phyloP scores from a whole-genome alignment of 306 rosid species.

The apple (Malus domestica) region DNA sequence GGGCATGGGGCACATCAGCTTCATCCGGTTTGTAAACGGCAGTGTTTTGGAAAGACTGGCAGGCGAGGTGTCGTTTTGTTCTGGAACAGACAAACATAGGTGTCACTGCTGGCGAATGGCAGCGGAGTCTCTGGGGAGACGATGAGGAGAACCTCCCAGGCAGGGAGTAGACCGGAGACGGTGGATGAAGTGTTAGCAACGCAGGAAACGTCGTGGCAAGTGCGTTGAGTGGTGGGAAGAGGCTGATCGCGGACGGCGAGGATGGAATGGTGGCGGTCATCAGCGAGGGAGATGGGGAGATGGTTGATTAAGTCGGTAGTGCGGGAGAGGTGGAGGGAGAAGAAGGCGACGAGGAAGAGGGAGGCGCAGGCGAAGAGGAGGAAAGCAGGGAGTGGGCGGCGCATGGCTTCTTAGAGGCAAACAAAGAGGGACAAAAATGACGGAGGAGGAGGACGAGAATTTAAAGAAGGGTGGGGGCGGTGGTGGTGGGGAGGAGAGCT shows the following conservation, averaged over 20 bases:
- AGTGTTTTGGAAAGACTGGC: constrained; percentile 34
- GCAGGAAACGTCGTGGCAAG: constrained; percentile 39
- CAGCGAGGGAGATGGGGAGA: neutral
- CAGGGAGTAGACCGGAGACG: constrained; percentile 47
- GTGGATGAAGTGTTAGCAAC: constrained; percentile 19
- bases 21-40: constrained; percentile 21
- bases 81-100: constrained; percentile 37
- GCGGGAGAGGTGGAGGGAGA: constrained; percentile 38
- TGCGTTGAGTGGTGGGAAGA: neutral
- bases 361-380: constrained; percentile 18
- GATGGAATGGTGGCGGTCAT: no score
- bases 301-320: neutral
- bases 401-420: constrained; percentile 29
- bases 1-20: constrained; percentile 52
- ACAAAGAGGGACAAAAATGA: neutral
- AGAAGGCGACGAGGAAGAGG: constrained; percentile 23
- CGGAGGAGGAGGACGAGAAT: neutral
- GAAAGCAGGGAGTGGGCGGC: constrained; percentile 25
- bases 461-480: neutral
- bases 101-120: neutral
- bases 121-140: constrained; percentile 17
- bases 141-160: constrained; percentile 59
- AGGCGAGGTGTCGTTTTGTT: constrained; percentile 28
- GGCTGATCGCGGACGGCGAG: no score
- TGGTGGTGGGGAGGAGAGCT: neutral